phyloP scores from a whole-genome alignment of 202 grass and related monocot genomes.

The Panicum hallii region DNA sequence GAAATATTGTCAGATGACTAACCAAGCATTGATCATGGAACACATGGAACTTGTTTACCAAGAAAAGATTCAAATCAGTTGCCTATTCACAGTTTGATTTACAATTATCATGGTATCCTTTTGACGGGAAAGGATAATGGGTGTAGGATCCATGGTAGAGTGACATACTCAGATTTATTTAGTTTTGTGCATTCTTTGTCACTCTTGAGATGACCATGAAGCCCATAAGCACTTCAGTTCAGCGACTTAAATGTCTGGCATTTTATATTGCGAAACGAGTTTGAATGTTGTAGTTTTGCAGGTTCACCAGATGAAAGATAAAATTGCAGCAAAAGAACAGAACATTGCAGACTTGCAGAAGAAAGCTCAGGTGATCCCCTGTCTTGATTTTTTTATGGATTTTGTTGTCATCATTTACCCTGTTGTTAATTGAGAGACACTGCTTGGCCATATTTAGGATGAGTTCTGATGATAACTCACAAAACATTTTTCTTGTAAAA shows the following conservation, averaged over 20 bases:
- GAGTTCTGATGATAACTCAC: neutral
- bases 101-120: neutral
- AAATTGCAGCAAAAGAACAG: conserved; percentile 64
- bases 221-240: neutral
- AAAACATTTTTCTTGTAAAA: conserved; percentile 31
- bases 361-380: conserved; percentile 66
- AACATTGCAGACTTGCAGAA: conserved; percentile 68
- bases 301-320: conserved; percentile 65
- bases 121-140: conserved; percentile 8
- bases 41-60: neutral
- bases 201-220: neutral
- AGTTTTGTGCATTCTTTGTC: neutral
- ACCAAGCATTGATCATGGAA: conserved; percentile 12
- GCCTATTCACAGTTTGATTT: neutral
- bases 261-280: conserved; percentile 34
- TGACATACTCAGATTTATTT: neutral
- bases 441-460: neutral
- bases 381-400: conserved; percentile 27
- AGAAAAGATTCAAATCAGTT: conserved; percentile 24
- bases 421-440: conserved; percentile 2
- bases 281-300: conserved; percentile 49
- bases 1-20: neutral
- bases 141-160: conserved; percentile 20
- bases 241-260: neutral
- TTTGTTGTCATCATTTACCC: neutral